Evolutionary conservation across 352 stramenopile species (phyloP).

Genomic region (Phytopythium delawarense): DNA sequence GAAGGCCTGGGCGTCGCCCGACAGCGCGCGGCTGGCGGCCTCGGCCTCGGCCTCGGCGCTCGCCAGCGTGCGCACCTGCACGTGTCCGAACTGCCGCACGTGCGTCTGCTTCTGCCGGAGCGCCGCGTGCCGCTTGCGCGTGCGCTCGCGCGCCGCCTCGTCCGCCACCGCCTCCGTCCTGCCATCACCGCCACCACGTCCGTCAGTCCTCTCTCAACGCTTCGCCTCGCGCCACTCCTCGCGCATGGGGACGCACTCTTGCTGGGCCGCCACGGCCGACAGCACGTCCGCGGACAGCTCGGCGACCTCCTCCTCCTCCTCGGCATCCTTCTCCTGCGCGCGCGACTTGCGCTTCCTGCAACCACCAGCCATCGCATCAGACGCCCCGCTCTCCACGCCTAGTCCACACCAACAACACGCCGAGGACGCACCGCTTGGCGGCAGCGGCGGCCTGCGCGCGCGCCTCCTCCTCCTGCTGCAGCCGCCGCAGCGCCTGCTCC

Average conservation of each 20-base stretch:
- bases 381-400: conserved; percentile 1
- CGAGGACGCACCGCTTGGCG: conserved; percentile 37
- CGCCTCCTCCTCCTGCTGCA: conserved; percentile 49
- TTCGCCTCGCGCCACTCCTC: background rate
- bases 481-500: conserved; percentile 44
- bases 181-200: background rate
- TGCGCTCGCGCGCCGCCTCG: conserved; percentile 21
- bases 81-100: conserved; percentile 68
- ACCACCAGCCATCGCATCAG: conserved; percentile 6
- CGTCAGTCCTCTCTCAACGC: background rate
- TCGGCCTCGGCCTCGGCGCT: conserved; percentile 28
- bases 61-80: conserved; percentile 70
- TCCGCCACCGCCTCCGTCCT: conserved; percentile 55
- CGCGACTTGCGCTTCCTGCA: conserved; percentile 52
- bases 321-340: conserved; percentile 8
- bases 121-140: conserved; percentile 16
- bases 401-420: background rate
- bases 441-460: conserved; percentile 24
- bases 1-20: conserved; percentile 42
- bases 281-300: conserved; percentile 65
- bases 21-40: conserved; percentile 33
- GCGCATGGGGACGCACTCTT: conserved; percentile 32
- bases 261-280: conserved; percentile 53
- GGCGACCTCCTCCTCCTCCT: conserved; percentile 20
- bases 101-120: conserved; percentile 46